phyloP scores from a whole-genome alignment of 306 rosid genomes.

The Sophora flavescens region DNA sequence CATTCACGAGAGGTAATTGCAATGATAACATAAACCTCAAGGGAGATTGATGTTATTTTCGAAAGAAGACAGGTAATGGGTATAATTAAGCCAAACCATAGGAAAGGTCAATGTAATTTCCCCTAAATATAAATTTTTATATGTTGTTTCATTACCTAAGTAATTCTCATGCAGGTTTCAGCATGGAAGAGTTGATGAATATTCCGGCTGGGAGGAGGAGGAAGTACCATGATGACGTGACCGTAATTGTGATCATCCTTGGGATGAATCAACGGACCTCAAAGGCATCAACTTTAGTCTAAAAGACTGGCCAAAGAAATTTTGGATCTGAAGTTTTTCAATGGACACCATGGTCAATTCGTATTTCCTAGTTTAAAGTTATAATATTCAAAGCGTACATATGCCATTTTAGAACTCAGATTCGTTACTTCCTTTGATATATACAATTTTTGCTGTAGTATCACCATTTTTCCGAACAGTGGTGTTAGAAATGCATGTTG shows the following conservation, averaged over 20 bases:
- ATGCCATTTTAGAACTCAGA: slow-evolving; percentile 36
- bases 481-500: slow-evolving; percentile 19
- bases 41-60: too few relatives aligned
- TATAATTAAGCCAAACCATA: too few relatives aligned
- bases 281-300: slow-evolving; percentile 81
- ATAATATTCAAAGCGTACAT: slow-evolving; percentile 45
- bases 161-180: slow-evolving; percentile 73
- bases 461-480: slow-evolving; percentile 13
- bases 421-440: slow-evolving; percentile 31
- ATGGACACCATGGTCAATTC: slow-evolving; percentile 35
- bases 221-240: slow-evolving; percentile 96
- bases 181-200: slow-evolving; percentile 88
- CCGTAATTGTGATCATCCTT: slow-evolving; percentile 84
- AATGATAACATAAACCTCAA: too few relatives aligned
- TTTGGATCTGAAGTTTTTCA: slow-evolving; percentile 37
- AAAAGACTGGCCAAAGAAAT: slow-evolving; percentile 15
- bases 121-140: background rate
- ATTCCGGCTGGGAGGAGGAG: slow-evolving; percentile 94
- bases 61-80: too few relatives aligned
- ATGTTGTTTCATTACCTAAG: background rate
- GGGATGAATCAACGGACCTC: slow-evolving; percentile 92
- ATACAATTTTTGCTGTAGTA: slow-evolving; percentile 11
- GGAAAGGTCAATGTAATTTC: too few relatives aligned
- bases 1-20: too few relatives aligned
- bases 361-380: slow-evolving; percentile 30